Evolutionary conservation across 805 yeast species (phyloP), one percentile per base, ranked within the genome.

Genomic region (Candida namnaoensis): DNA sequence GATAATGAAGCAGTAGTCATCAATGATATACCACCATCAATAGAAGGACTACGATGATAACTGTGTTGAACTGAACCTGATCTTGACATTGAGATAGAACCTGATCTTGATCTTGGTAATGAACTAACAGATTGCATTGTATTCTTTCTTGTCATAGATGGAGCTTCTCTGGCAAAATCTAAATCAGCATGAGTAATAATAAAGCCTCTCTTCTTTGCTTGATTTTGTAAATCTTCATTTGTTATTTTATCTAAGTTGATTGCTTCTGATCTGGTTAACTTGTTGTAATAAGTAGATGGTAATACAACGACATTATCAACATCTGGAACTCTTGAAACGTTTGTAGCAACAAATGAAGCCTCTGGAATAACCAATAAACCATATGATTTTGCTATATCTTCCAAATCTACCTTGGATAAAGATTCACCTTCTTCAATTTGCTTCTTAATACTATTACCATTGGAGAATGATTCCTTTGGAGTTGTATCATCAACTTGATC

Each of bases 1-100:
- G 82, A 76, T 39, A 78, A 63, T 0, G 88, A 80, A 7, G 79
- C 80, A 54, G 74, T 70, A 0, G 88, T 81, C 42, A 78, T 64
- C 44, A 58, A 48, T 24, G 65, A 64, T 7, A 64, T 42, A 9
- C 62, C 66, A 35, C 68, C 66, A 41, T 57, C 60, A 38, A 62
- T 46, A 7, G 67, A 60, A 11, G 46, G 36, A 32, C 51, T 52
- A 37, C 55, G 57, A 8, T 34, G 35, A 43, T 8, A 43, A 30
- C 3, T 44, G 13, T 30, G 13, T 12, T 30, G 33, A 30, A 44
- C 39, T 4, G 50, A 51, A 28, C 47, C 49, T 6, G 46, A 40
- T 41, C 51, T 44, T 2, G 51, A 47, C 5, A 32, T 13, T 4
- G 48, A 33, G 5, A 39, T 36, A 7, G 48, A 38, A 39, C 52